Base-by-base conservation (phyloP, 129 eudicot genomes). In the Lactuca saligna region DNA sequence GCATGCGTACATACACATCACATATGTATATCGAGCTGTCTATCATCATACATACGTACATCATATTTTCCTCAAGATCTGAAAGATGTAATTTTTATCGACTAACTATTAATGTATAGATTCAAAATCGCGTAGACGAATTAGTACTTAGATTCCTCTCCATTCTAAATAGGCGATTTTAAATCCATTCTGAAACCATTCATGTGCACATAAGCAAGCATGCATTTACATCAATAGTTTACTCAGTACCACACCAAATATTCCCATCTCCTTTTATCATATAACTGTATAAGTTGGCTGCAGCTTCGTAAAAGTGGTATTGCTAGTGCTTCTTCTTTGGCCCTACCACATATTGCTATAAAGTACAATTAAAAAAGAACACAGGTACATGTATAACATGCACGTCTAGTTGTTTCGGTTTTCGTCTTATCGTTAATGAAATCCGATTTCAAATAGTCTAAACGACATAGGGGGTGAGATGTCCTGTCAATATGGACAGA, bases 321-420 rank as follows among this genome's bases (percentile, higher is more conserved):
- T 14, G 67, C 62, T 75, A 57, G 72, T 68, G 61, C 33, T 35
- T 54, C 17, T 15, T 68, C 57, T 54, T 13, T 35, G 79, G 35
- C 73, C 73, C 73, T 58, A 75, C 79, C 79, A 66, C 73, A 75
- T 66, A 56, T 58, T 44, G 66, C 39, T 13, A 11, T 41, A 55
- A 16, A 32, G 38, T 61, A n/a, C 38, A 61, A 61, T 10, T n/a
- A 55, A 55, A 55, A n/a, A 15, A 55, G 25, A 11, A 55, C 61
- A 42, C 12, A 0, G 12, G 13, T 42, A 42, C 49, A 42, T 42
- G 49, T 42, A 42, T 42, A 42, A 42, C 49, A 42, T 42, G 49
- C 49, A 42, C 13, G 13, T 8, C 49, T 42, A 13, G 49, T 42
- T 8, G 4, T 42, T 42, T 42, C 13, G 13, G 13, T 42, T 42